These are phyloP conservation scores for Botrytis squamosa DNA, from an alignment of 2,329 filamentous ascomycete genomes.

Conservation along the genomic window DNA sequence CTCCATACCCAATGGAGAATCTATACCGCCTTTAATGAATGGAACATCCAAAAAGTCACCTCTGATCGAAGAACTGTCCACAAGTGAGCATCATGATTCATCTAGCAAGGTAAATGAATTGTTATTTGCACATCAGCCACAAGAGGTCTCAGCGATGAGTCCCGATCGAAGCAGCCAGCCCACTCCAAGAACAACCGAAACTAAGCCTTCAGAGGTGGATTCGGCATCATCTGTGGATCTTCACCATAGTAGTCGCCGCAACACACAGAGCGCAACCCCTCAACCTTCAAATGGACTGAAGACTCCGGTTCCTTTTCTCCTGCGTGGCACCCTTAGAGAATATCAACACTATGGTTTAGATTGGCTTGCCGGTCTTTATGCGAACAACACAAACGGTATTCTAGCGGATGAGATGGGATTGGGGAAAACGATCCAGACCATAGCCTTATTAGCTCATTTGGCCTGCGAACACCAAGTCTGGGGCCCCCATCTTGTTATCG, in stretches of 20 bases:
- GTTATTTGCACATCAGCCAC: not conserved
- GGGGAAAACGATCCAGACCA: slow-evolving; percentile 97
- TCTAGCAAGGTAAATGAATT: slow-evolving; percentile 1
- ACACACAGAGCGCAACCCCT: slow-evolving; percentile 43
- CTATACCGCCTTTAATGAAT: slow-evolving; percentile 8
- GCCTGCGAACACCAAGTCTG: slow-evolving; percentile 88
- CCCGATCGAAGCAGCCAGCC: slow-evolving; percentile 41
- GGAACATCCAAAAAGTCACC: slow-evolving; percentile 1
- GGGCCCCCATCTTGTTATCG: slow-evolving; percentile 94
- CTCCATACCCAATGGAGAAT: slow-evolving; percentile 33
- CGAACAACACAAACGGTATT: slow-evolving; percentile 91
- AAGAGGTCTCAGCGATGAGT: slow-evolving; percentile 31
- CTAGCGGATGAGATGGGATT: slow-evolving; percentile 98
- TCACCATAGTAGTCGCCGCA: slow-evolving; percentile 35
- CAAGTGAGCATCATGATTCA: slow-evolving; percentile 8
- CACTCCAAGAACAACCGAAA: slow-evolving; percentile 41
- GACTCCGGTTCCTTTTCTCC: slow-evolving; percentile 75
- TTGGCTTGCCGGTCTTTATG: slow-evolving; percentile 92
- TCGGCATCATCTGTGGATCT: slow-evolving; percentile 40
- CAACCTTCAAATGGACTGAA: slow-evolving; percentile 47
- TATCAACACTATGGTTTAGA: slow-evolving; percentile 98
- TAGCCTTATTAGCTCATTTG: slow-evolving; percentile 86
- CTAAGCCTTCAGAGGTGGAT: slow-evolving; percentile 38
- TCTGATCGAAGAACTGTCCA: slow-evolving; percentile 14
- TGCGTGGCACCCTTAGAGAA: slow-evolving; percentile 86